Evolutionary conservation across 148 eudicot species (phyloP).

Genomic region (Nepenthes mirabilis): DNA sequence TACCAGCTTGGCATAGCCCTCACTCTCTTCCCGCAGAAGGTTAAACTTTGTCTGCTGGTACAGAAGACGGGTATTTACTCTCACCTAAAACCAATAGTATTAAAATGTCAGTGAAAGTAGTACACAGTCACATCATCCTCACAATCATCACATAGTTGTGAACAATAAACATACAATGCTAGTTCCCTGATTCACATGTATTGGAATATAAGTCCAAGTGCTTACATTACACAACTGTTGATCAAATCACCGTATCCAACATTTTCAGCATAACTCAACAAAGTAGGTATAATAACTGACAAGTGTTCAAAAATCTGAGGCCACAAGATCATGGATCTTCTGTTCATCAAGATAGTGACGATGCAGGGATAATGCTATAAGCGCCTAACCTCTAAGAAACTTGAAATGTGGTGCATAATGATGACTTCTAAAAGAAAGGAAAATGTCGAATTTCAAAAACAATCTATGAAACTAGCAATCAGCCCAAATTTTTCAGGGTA

Average conservation of each 20-base stretch:
- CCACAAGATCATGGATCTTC: too few relatives aligned
- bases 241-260: too few relatives aligned
- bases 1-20: conserved; percentile 99
- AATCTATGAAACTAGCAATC: background rate
- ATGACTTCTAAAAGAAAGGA: too few relatives aligned
- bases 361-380: too few relatives aligned
- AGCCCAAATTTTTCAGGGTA: too few relatives aligned
- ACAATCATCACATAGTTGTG: background rate
- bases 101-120: background rate
- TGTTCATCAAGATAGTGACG: too few relatives aligned
- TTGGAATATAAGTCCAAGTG: background rate
- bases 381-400: too few relatives aligned
- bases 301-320: too few relatives aligned
- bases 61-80: conserved; percentile 94
- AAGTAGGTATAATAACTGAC: too few relatives aligned
- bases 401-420: too few relatives aligned
- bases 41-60: conserved; percentile 99
- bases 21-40: conserved; percentile 96
- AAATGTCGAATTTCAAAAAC: background rate
- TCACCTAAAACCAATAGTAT: conserved; percentile 36
- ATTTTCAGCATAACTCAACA: too few relatives aligned
- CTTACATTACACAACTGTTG: too few relatives aligned
- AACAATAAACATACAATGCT: background rate
- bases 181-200: background rate
- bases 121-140: background rate